phyloP scores from a whole-genome alignment of 108 stramenopile species.

The Nitzschia putrida region DNA sequence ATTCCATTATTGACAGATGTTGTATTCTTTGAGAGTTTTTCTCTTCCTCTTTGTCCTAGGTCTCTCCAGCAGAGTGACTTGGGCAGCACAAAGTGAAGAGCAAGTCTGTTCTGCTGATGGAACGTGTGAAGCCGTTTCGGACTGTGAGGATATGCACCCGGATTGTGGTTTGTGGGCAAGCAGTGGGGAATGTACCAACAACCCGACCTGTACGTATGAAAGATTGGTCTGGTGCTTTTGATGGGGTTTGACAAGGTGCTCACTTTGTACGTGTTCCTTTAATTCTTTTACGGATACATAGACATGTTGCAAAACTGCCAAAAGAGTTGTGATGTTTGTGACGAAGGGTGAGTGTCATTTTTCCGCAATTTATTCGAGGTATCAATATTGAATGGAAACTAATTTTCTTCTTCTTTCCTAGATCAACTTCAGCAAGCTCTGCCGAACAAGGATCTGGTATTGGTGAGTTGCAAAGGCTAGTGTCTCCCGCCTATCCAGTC shows the following conservation, averaged over 20 bases:
- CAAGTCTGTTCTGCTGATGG: not conserved
- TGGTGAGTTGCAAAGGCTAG: not conserved
- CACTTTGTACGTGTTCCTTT: not conserved
- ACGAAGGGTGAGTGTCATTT: not conserved
- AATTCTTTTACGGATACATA: not conserved
- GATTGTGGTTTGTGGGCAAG: slow-evolving; percentile 62
- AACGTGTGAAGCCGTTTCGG: not conserved
- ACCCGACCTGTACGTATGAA: slow-evolving; percentile 43
- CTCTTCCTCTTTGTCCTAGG: no score
- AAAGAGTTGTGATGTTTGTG: slow-evolving; percentile 24
- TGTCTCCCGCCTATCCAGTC: not conserved
- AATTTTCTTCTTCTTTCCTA: not conserved
- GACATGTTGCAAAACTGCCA: slow-evolving; percentile 59
- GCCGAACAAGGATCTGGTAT: slow-evolving; percentile 2
- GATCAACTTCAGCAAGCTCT: not conserved
- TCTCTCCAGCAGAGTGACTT: no score
- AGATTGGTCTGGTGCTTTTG: not conserved
- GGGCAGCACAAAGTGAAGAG: not conserved
- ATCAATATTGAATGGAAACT: not conserved
- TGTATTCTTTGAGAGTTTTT: no score
- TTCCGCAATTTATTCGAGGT: not conserved
- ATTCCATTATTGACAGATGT: no score
- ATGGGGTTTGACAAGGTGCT: no score
- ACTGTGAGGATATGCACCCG: slow-evolving; percentile 35
- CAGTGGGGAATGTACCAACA: slow-evolving; percentile 56